Evolutionary conservation across 192 early-diverging fungal genomes (phyloP).

Genomic region (Gryganskiella cystojenkinii): DNA sequence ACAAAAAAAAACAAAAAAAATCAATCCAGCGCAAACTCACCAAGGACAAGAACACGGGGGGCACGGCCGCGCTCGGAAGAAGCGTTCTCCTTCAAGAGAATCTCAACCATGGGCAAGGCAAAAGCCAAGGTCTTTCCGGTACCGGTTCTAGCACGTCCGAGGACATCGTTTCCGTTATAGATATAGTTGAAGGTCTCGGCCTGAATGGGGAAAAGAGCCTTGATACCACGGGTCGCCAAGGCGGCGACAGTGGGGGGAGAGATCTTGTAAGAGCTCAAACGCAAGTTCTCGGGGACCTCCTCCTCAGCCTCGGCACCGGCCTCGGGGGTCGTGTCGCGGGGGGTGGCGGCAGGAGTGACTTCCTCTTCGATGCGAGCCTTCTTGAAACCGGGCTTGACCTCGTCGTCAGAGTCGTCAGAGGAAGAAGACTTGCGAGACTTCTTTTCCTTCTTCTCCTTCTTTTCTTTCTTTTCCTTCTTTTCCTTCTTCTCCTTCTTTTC

Average conservation of each 20-base stretch:
- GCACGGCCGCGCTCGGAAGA: conserved; percentile 54
- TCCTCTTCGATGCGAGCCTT: conserved; percentile 33
- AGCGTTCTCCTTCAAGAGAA: conserved; percentile 55
- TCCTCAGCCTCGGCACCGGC: conserved; percentile 31
- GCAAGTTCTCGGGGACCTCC: conserved; percentile 67
- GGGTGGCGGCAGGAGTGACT: conserved; percentile 33
- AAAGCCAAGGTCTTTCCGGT: conserved; percentile 88
- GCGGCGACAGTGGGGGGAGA: conserved; percentile 74
- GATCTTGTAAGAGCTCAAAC: conserved; percentile 69
- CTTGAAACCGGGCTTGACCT: conserved; percentile 42
- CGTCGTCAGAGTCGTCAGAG: conserved; percentile 50
- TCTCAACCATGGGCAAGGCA: conserved; percentile 81
- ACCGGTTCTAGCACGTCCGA: conserved; percentile 80
- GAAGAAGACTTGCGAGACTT: conserved; percentile 60
- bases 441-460: conserved; percentile 61
- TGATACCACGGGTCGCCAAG: conserved; percentile 79
- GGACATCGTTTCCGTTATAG: conserved; percentile 78
- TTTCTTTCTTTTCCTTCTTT: conserved; percentile 62
- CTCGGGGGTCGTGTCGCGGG: conserved; percentile 47
- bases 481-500: conserved; percentile 62
- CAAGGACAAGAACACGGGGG: conserved; percentile 65
- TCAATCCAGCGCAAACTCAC: too few species aligned
- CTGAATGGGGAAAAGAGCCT: conserved; percentile 93
- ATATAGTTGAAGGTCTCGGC: conserved; percentile 83
- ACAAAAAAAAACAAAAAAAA: conserved; percentile 34